A percentile compares a stretch with the other conserved stretches of the same genome.
Evolutionary conservation across 257 asterid genomes (phyloP).

Genomic region (Hygrophila difformis): DNA sequence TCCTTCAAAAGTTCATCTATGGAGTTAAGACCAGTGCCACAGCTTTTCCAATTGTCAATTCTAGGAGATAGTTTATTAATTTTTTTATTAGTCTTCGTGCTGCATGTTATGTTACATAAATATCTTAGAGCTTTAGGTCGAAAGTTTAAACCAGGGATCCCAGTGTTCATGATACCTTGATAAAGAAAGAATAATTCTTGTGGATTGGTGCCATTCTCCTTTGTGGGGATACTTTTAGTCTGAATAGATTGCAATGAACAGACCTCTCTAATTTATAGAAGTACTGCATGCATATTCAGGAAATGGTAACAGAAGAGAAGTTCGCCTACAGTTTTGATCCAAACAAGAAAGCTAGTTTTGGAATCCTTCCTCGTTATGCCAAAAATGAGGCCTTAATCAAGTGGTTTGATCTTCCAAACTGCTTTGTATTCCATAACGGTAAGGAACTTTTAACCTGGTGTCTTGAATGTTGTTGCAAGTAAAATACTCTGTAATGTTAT

Average conservation of each 20-base stretch:
- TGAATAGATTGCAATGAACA: constrained; percentile 4
- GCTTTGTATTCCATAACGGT: constrained; percentile 98
- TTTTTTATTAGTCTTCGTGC: neutral
- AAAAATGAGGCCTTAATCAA: constrained; percentile 66
- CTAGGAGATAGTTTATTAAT: neutral
- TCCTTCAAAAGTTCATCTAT: constrained; percentile 1
- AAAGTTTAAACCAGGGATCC: neutral
- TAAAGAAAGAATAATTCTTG: constrained; percentile 1
- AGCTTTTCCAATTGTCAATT: neutral
- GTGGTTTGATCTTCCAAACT: constrained; percentile 98
- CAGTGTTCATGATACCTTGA: neutral
- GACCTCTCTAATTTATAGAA: constrained; percentile 11
- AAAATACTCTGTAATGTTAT: neutral
- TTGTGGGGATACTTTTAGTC: neutral
- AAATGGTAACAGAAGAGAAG: constrained; percentile 86
- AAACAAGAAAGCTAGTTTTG: constrained; percentile 85
- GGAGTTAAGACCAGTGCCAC: neutral
- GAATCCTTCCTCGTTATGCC: constrained; percentile 88
- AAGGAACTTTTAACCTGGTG: constrained; percentile 22
- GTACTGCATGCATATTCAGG: constrained; percentile 43
- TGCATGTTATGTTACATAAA: neutral
- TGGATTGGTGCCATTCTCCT: neutral
- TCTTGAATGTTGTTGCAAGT: constrained; percentile 9
- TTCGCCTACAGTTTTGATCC: constrained; percentile 58
- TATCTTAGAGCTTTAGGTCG: neutral